These are phyloP conservation scores for Diversispora eburnea DNA, from an alignment of 192 early-diverging fungal species.

Conservation along the genomic window DNA sequence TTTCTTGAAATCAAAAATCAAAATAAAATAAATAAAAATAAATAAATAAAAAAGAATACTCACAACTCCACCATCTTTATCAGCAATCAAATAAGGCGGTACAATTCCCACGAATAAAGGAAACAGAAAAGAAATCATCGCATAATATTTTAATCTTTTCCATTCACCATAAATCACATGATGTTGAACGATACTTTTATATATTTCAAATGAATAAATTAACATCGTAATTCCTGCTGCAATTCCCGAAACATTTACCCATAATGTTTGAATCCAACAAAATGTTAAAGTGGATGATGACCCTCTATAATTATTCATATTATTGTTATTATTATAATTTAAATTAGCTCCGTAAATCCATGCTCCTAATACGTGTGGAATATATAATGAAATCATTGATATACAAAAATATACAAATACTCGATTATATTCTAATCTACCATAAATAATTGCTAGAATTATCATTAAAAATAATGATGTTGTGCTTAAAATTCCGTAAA, in stretches of 20 bases:
- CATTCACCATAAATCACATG: conserved; percentile 9
- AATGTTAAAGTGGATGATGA: not conserved
- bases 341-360: conserved; percentile 23
- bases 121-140: not conserved
- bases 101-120: conserved; percentile 22
- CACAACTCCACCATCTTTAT: conserved; percentile 20
- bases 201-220: conserved; percentile 17
- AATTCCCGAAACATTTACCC: conserved; percentile 16
- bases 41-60: not conserved
- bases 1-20: not conserved
- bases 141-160: conserved; percentile 20
- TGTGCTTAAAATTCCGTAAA: conserved; percentile 2
- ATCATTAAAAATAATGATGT: conserved; percentile 15
- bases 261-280: conserved; percentile 23
- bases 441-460: conserved; percentile 6
- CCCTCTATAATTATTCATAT: too few relatives aligned
- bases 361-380: conserved; percentile 18
- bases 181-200: conserved; percentile 6
- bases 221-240: not conserved
- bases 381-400: conserved; percentile 16
- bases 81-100: conserved; percentile 9
- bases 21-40: not conserved
- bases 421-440: conserved; percentile 15
- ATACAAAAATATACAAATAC: conserved; percentile 27
- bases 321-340: too few relatives aligned